These are phyloP conservation scores for Metroxylon sagu DNA, from an alignment of 176 grass and related monocot species.

Conservation along the genomic window DNA sequence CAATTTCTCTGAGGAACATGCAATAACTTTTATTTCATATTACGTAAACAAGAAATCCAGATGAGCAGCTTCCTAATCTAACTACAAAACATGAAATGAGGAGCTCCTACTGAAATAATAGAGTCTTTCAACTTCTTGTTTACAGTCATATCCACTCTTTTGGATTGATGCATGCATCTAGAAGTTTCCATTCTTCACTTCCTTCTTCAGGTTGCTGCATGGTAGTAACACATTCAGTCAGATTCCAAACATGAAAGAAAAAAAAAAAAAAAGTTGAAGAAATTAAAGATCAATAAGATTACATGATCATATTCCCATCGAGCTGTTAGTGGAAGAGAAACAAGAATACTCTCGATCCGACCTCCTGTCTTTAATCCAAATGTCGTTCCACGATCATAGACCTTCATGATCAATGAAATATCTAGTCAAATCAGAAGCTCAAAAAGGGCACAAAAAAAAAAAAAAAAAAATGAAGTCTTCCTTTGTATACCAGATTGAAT, in stretches of 20 bases:
- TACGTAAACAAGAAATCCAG: too few relatives aligned
- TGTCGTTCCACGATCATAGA: conserved; percentile 93
- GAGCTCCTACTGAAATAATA: too few relatives aligned
- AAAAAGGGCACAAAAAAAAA: too few relatives aligned
- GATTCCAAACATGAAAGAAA: too few relatives aligned
- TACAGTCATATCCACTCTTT: conserved; percentile 76
- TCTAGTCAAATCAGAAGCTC: too few relatives aligned
- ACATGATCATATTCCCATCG: conserved; percentile 98
- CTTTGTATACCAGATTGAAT: conserved; percentile 71
- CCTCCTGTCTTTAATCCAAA: conserved; percentile 96
- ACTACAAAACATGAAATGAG: too few relatives aligned
- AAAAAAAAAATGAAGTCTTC: too few relatives aligned
- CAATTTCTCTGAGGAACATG: too few relatives aligned
- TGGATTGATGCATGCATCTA: conserved; percentile 88
- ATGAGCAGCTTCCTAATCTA: too few relatives aligned
- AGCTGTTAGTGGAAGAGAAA: conserved; percentile 83
- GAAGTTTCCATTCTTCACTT: conserved; percentile 91
- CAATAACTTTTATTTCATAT: too few relatives aligned
- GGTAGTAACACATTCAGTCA: neutral
- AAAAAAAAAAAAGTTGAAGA: too few relatives aligned
- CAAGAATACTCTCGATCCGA: conserved; percentile 93
- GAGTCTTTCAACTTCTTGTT: too few relatives aligned
- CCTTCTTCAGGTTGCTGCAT: conserved; percentile 80
- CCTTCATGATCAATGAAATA: conserved; percentile 27
- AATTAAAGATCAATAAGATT: conserved; percentile 17